Base-by-base conservation (phyloP, 441 rosid species). In the Jatropha multifida region DNA sequence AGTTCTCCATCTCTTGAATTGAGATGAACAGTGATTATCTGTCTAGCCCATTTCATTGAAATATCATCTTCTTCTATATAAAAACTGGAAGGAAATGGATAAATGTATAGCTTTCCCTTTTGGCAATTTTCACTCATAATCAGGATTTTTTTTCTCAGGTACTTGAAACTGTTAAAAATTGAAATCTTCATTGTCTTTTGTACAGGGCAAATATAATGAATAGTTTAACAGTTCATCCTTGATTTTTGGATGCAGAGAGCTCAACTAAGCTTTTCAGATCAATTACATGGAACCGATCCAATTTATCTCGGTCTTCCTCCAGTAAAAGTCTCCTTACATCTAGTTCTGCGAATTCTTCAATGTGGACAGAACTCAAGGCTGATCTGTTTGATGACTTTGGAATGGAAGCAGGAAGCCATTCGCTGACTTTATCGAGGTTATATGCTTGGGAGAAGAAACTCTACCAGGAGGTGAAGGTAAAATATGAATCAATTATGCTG, bases 361-460 rank as follows among this genome's bases (percentile, higher is more conserved):
- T 71, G 64, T 74, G 84, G 81, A 52, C 76, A 32, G 85, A 86
- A 27, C 48, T 76, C 76, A 83, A 80, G 73, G 73, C 32, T 63
- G 85, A 77, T 40, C 42, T 76, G 1, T 77, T 83, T 71, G 86
- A 86, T 74, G 85, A 83, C 58, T 81, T 54, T 76, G 77, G 83
- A 27, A 83, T 90, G 89, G 83, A 76, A 62, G 83, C 89, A 26
- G 92, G 94, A 11, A 85, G 88, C 72, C 94, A 85, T 66, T 81
- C 89, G 0, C 59, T 82, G 56, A 85, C 94, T 49, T 71, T 90
- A 10, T 89, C 79, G 60, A 82, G 85, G 81, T 72, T 90, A 54
- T 88, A 85, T 72, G 88, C 86, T 55, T 90, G 90, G 94, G 94
- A 90, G 77, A 90, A 83, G 83, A 90, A 88, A 82, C 89, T 90